Percentiles rank a stretch among this genome's conserved stretches.
Conservation (phyloP, 73 alveolate species). For the Paramecium sexaurelia region DNA sequence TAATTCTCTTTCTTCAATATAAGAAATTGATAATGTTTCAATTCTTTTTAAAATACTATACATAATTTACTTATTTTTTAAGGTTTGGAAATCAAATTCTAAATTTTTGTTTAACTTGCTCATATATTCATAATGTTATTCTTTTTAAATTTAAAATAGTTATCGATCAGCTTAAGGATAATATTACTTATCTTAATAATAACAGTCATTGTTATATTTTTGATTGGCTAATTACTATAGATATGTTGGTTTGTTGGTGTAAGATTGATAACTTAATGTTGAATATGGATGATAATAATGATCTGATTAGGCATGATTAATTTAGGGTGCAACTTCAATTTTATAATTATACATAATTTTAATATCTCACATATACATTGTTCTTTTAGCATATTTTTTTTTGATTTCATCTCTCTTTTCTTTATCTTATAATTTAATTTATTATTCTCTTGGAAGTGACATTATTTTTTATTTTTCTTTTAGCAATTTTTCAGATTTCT, state of each 20-base stretch:
- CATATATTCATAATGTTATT: background rate
- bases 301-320: background rate
- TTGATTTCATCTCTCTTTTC: slow-evolving; percentile 52
- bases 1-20: background rate
- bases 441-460: background rate
- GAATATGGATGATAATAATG: background rate
- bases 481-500: background rate
- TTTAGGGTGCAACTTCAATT: background rate
- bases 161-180: background rate
- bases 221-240: background rate
- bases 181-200: background rate
- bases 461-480: slow-evolving; percentile 9
- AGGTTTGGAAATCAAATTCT: background rate
- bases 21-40: background rate
- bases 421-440: background rate
- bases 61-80: background rate
- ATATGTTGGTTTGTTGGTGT: background rate
- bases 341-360: background rate
- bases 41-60: background rate
- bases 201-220: background rate
- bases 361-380: slow-evolving; percentile 42
- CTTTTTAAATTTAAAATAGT: background rate
- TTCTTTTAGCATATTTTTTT: slow-evolving; percentile 18
- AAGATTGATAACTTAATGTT: background rate
- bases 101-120: background rate